Conservation (phyloP, 169 alveolate genomes). For the Eimeria falciformis region DNA sequence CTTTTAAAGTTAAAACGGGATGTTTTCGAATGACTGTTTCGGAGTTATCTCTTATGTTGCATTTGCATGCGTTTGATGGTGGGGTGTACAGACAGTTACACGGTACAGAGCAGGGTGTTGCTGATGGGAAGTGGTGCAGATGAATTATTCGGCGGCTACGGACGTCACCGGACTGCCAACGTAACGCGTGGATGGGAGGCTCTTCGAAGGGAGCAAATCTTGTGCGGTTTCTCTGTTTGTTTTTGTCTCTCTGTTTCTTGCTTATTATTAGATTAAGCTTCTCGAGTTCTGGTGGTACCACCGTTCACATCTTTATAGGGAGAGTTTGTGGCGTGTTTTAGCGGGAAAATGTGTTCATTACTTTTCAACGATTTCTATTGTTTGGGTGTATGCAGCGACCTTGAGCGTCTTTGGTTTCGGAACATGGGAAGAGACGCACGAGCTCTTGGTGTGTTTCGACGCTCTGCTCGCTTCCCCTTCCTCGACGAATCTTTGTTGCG, state of each 20-base stretch:
- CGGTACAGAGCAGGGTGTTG: conserved; percentile 66
- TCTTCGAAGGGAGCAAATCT: conserved; percentile 64
- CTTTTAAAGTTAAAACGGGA: too few relatives aligned
- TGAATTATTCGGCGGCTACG: conserved; percentile 82
- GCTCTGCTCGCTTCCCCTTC: conserved; percentile 72
- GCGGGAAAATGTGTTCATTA: too few relatives aligned
- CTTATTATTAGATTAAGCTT: too few relatives aligned
- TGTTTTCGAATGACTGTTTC: too few relatives aligned
- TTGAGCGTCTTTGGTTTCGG: conserved; percentile 72
- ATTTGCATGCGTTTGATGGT: too few relatives aligned
- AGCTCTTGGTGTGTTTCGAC: conserved; percentile 30
- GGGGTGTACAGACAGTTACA: conserved; percentile 36
- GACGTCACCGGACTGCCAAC: conserved; percentile 76
- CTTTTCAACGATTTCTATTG: too few relatives aligned
- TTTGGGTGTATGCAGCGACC: conserved; percentile 65
- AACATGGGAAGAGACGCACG: conserved; percentile 79
- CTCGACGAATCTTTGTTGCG: conserved; percentile 50
- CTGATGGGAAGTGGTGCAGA: conserved; percentile 81
- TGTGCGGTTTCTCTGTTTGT: conserved; percentile 67
- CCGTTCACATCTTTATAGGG: too few relatives aligned
- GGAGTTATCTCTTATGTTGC: too few relatives aligned
- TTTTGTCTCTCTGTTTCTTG: too few relatives aligned
- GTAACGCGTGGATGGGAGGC: conserved; percentile 70
- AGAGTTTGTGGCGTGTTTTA: too few relatives aligned
- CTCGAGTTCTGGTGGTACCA: too few relatives aligned